phyloP scores from a whole-genome alignment of 495 filamentous ascomycete genomes.

The Aspergillus leporis region DNA sequence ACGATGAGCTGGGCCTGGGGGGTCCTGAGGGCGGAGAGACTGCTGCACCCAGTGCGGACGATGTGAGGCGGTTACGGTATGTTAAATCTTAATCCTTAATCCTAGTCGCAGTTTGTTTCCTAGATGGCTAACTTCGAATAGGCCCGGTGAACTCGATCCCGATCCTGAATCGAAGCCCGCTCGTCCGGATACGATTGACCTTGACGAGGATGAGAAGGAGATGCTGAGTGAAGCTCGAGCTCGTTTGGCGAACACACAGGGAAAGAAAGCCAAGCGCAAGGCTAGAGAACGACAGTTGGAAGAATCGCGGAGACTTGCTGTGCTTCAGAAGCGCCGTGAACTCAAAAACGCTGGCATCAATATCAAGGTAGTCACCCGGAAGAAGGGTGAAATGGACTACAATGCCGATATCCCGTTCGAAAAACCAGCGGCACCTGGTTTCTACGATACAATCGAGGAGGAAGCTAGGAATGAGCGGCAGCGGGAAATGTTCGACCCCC shows the following conservation, averaged over 20 bases:
- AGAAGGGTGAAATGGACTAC: conserved; percentile 98
- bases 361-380: conserved; percentile 90
- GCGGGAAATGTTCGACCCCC: conserved; percentile 85
- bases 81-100: conserved; percentile 15
- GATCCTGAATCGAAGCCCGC: conserved; percentile 96
- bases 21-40: conserved; percentile 83
- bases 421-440: conserved; percentile 84
- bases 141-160: conserved; percentile 91
- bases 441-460: conserved; percentile 91
- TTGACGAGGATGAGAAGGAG: conserved; percentile 99
- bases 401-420: conserved; percentile 99
- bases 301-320: conserved; percentile 84
- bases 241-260: conserved; percentile 93
- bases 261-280: conserved; percentile 98
- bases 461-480: conserved; percentile 78
- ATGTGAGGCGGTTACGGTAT: conserved; percentile 79
- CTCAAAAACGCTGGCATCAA: conserved; percentile 98
- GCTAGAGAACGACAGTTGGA: conserved; percentile 93
- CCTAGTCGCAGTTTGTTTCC: background rate
- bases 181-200: conserved; percentile 94
- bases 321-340: conserved; percentile 92
- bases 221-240: conserved; percentile 98
- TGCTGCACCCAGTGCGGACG: conserved; percentile 86
- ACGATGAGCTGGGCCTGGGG: conserved; percentile 76
- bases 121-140: conserved; percentile 29